Conservation (phyloP, 2,329 filamentous ascomycete genomes). For the Elsinoe arachidis region DNA sequence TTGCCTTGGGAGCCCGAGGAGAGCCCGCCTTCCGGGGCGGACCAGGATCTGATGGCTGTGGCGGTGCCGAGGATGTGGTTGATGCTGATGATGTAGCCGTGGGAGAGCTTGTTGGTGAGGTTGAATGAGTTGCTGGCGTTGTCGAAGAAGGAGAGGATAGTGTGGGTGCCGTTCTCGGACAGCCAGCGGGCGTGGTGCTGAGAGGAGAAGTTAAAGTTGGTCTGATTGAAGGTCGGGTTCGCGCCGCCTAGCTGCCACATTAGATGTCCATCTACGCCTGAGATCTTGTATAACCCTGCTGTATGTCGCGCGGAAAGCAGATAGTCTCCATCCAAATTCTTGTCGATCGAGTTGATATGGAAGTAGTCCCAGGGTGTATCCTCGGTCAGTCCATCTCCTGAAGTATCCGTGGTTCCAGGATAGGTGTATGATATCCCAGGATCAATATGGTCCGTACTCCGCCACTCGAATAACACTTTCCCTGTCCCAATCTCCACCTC, state of each 20-base stretch:
- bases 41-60: constrained; percentile 38
- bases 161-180: constrained; percentile 37
- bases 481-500: constrained; percentile 49
- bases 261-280: constrained; percentile 37
- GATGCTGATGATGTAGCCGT: constrained; percentile 40
- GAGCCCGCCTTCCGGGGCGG: constrained; percentile 41
- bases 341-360: constrained; percentile 47
- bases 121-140: constrained; percentile 45
- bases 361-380: constrained; percentile 47
- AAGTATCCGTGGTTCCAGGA: constrained; percentile 34
- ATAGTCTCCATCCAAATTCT: constrained; percentile 41
- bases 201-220: constrained; percentile 41
- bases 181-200: constrained; percentile 47
- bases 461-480: constrained; percentile 51
- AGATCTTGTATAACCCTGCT: constrained; percentile 41
- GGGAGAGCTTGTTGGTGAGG: constrained; percentile 29
- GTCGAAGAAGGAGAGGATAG: constrained; percentile 46
- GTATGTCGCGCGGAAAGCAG: constrained; percentile 41
- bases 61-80: constrained; percentile 38
- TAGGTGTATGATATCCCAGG: constrained; percentile 41
- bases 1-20: constrained; percentile 45
- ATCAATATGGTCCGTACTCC: constrained; percentile 47
- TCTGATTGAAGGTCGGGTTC: constrained; percentile 38
- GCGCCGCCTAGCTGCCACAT: constrained; percentile 45
- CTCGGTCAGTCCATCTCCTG: constrained; percentile 40